Base-by-base conservation (phyloP, 129 eudicot genomes). In the Kitagawia praeruptora region DNA sequence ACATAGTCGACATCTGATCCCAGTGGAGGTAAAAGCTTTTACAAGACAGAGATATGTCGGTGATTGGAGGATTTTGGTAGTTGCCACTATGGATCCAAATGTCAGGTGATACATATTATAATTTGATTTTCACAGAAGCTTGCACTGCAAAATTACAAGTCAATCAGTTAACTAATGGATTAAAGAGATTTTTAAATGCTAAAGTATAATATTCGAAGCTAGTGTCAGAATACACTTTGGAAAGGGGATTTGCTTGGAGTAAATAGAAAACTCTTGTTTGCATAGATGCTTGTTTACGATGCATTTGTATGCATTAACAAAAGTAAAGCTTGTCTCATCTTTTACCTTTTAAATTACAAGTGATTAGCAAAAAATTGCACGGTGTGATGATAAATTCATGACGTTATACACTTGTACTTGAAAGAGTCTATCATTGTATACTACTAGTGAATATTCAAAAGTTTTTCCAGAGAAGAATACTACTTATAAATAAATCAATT, bases 51-150 rank as follows among this genome's bases (percentile, higher is more conserved):
- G 37, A 75, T 48, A 5, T 76, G 79, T 63, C 72, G 71, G 74
- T 56, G 63, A 16, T 79, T 83, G 83, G 85, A 76, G 77, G 82
- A 66, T 46, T 41, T 63, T 28, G 81, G 83, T 16, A 21, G 67
- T 31, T 79, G 83, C 80, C 81, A 64, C 58, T 76, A 53, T 58
- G 85, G 79, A n/a, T 10, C 81, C 71, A 80, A 85, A 81, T 82
- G 83, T 75, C 83, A 75, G 83, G 85, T 85, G 25, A 8, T 81
- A 5, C 13, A 56, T 49, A 54, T 42, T 34, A n/a, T 49, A 49
- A 49, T 49, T 0, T 49, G 54, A 14, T 49, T 49, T 49, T 49
- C 37, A 49, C 21, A 49, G 54, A 49, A 15, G 54, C 54, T 15
- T 49, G 54, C 54, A 49, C 54, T 15, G 54, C 54, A 49, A 14